Percentiles rank a stretch among this genome's conserved stretches.
Evolutionary conservation across 2,329 filamentous ascomycete species (phyloP).

Genomic region (Scopulariopsis brevicaulis): DNA sequence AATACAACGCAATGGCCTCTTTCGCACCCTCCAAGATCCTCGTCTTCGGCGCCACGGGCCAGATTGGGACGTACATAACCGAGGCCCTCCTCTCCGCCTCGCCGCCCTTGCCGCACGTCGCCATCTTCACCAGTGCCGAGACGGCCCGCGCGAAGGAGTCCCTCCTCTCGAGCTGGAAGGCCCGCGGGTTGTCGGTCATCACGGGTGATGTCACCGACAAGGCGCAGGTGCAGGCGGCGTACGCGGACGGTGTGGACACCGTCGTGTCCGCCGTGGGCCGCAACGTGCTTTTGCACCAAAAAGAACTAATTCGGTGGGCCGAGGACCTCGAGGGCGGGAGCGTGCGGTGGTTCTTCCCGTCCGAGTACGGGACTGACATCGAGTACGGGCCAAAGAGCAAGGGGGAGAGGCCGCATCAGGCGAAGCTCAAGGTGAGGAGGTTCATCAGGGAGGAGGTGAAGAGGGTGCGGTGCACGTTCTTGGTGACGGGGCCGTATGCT

Average conservation of each 20-base stretch:
- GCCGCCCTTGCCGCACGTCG: slow-evolving; percentile 19
- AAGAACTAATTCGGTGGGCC: slow-evolving; percentile 49
- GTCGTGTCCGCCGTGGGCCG: slow-evolving; percentile 55
- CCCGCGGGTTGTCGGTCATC: slow-evolving; percentile 1
- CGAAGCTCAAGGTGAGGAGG: slow-evolving; percentile 57
- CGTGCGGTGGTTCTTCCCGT: slow-evolving; percentile 55
- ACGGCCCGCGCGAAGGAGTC: background rate
- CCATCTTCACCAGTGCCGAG: slow-evolving; percentile 18
- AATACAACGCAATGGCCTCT: background rate
- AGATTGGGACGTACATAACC: slow-evolving; percentile 28
- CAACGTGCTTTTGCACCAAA: slow-evolving; percentile 47
- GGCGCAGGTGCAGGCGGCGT: slow-evolving; percentile 3
- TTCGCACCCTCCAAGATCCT: slow-evolving; percentile 4
- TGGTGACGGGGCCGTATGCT: slow-evolving; percentile 60
- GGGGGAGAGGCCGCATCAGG: slow-evolving; percentile 55
- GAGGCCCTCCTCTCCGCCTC: slow-evolving; percentile 21
- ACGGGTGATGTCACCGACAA: slow-evolving; percentile 5
- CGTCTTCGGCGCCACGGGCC: slow-evolving; percentile 27
- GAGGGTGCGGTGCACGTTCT: slow-evolving; percentile 49
- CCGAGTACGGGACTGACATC: slow-evolving; percentile 56
- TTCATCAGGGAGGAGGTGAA: slow-evolving; percentile 41
- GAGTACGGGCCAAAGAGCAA: slow-evolving; percentile 47
- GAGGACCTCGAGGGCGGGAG: slow-evolving; percentile 28
- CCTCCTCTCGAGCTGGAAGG: slow-evolving; percentile 1
- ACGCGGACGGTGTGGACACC: slow-evolving; percentile 43